phyloP scores from a whole-genome alignment of 169 alveolate species.

The Plasmodium ovale region DNA sequence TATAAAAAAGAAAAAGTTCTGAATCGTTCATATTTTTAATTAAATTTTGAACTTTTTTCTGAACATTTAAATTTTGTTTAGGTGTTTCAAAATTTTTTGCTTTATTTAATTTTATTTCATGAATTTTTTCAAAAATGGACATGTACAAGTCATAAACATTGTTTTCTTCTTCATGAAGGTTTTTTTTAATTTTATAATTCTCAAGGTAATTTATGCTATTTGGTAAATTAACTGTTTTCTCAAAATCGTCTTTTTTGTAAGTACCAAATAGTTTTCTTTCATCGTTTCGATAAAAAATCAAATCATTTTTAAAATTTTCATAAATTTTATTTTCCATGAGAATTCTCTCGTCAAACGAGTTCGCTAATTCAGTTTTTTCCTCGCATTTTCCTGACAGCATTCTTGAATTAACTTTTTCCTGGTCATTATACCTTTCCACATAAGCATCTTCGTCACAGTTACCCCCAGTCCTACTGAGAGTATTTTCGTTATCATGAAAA shows the following conservation, averaged over 20 bases:
- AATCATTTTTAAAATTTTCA: constrained; percentile 67
- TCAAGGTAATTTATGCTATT: constrained; percentile 54
- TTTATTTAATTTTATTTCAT: constrained; percentile 42
- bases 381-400: neutral
- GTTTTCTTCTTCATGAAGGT: constrained; percentile 52
- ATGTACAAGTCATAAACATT: constrained; percentile 22
- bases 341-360: constrained; percentile 21
- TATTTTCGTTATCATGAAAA: neutral
- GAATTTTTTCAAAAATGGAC: constrained; percentile 43
- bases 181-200: constrained; percentile 39
- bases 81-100: constrained; percentile 73
- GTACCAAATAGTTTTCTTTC: constrained; percentile 7
- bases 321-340: constrained; percentile 66
- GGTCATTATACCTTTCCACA: too few relatives aligned
- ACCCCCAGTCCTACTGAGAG: too few relatives aligned
- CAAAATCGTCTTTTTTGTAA: constrained; percentile 3
- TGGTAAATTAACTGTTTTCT: constrained; percentile 34
- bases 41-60: constrained; percentile 42
- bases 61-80: constrained; percentile 44
- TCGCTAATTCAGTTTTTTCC: neutral
- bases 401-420: neutral
- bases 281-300: constrained; percentile 36
- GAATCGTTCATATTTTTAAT: constrained; percentile 75
- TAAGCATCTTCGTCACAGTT: too few relatives aligned
- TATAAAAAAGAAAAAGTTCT: constrained; percentile 64